These are phyloP conservation scores for Penicillium samsonianum DNA, from an alignment of 495 filamentous ascomycete genomes.

Conservation along the genomic window DNA sequence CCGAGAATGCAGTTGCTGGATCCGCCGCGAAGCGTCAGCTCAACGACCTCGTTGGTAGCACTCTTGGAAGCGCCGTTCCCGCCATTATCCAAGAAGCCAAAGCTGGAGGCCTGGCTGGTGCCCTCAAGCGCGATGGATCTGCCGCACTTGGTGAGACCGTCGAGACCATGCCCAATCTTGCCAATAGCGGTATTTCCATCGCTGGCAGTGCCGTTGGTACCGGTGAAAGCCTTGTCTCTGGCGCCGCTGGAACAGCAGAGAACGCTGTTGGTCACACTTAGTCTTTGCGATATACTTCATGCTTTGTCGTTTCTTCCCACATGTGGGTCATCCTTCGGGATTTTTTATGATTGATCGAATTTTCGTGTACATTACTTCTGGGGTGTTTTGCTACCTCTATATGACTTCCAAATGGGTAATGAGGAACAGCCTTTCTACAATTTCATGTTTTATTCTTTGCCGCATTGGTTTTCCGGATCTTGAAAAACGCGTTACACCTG, in stretches of 20 bases:
- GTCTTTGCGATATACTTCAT: slow-evolving; percentile 3
- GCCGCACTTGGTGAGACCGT: too few relatives aligned
- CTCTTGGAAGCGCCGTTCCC: too few relatives aligned
- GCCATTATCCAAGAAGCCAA: too few relatives aligned
- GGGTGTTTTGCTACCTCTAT: slow-evolving; percentile 15
- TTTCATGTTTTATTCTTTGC: background rate
- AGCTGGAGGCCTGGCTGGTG: too few relatives aligned
- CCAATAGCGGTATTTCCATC: too few relatives aligned
- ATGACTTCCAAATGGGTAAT: slow-evolving; percentile 2
- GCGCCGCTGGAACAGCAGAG: slow-evolving; percentile 19
- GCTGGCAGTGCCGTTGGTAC: slow-evolving; percentile 20
- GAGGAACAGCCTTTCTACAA: background rate
- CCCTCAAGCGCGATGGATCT: too few relatives aligned
- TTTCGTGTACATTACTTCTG: slow-evolving; percentile 20
- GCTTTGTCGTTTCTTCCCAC: slow-evolving; percentile 6
- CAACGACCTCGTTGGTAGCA: too few relatives aligned
- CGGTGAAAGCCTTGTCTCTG: slow-evolving; percentile 11
- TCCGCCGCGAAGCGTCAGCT: too few relatives aligned
- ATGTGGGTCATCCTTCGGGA: background rate
- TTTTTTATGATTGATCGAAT: slow-evolving; percentile 1
- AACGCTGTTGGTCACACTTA: slow-evolving; percentile 8
- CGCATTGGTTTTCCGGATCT: background rate
- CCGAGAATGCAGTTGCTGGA: slow-evolving; percentile 10
- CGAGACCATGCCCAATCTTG: too few relatives aligned
- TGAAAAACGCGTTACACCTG: background rate